Base-by-base conservation (phyloP, 345 rosid species). In the Eucalyptus cloeziana region DNA sequence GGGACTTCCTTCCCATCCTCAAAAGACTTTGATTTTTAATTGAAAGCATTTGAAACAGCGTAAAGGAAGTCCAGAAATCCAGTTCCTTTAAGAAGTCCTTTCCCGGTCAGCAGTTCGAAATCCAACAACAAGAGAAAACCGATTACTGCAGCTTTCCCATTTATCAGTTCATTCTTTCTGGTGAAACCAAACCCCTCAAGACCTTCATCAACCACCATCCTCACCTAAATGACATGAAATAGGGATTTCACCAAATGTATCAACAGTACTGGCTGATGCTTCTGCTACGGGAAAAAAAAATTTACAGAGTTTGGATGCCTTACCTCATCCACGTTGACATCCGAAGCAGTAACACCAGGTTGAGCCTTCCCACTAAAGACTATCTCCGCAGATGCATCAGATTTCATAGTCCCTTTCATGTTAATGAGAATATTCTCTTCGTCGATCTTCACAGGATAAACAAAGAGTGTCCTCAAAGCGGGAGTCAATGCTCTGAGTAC, bases 241-340 rank as follows among this genome's bases (percentile, higher is more conserved):
- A 45, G 86, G 30, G 49, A 67, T 86, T 85, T 40, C 86, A 49
- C 54, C 33, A 33, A 64, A 87, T 30, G 52, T n/a, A 50, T 33
- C 10, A 25, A 19, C 27, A 44, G 30, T 27, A 9, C 50, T 52
- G 85, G 19, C 64, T 45, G 30, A 76, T 33, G 81, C 81, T 56
- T 33, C 51, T 13, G 49, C 62, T 31, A 22, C 27, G 5, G 31
- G 64, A 86, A 52, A 52, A 52, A 62, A 52, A 6, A 13, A 3
- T 1, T 62, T 17, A 24, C 19, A 30, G 25, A 50, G 27, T 76
- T 76, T 21, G 11, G 13, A 76, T 76, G 83, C 76, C 47, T 89
- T 92, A 96, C 99, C 98, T 96, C 97, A 71, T 97, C 99, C 24
- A 97, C 96, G 12, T 97, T 97, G 91, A 96, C 98, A 92, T 96